Percentiles rank a stretch among this genome's conserved stretches.
Evolutionary conservation across 331 rosid species (phyloP).

Genomic region (Pyracantha coccinea): DNA sequence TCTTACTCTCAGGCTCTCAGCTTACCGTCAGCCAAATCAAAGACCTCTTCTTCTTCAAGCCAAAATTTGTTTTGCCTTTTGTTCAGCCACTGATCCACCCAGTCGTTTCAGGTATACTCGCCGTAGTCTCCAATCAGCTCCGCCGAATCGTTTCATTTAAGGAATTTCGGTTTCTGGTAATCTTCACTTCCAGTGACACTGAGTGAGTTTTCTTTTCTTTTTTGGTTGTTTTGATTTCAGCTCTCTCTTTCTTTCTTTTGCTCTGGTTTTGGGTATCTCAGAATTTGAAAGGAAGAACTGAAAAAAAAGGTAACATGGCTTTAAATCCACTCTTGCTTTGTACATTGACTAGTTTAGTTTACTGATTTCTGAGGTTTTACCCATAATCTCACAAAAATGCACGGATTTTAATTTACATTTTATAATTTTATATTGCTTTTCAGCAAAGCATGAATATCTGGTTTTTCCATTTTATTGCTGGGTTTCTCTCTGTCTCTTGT

Average conservation of each 20-base stretch:
- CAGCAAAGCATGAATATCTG: too few species aligned
- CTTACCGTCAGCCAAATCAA: conserved; percentile 18
- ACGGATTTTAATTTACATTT: too few species aligned
- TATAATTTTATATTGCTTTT: too few species aligned
- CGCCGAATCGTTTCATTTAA: background rate
- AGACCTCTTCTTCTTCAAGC: conserved; percentile 5
- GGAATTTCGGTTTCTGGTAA: background rate
- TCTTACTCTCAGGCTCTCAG: conserved; percentile 18
- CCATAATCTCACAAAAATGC: too few species aligned
- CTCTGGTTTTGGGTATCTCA: background rate
- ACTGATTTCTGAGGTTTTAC: too few species aligned
- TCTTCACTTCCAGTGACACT: background rate
- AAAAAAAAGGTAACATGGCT: too few species aligned
- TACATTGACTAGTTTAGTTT: too few species aligned
- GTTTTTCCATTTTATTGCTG: background rate
- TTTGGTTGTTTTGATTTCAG: background rate
- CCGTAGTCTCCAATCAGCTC: conserved; percentile 5
- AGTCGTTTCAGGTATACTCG: conserved; percentile 39
- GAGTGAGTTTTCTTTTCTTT: background rate
- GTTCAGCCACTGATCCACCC: conserved; percentile 30
- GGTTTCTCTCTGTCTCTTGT: background rate
- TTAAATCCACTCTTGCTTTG: too few species aligned
- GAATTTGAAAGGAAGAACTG: conserved; percentile 9
- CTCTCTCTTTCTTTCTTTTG: background rate
- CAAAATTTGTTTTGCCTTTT: background rate